A percentile compares a stretch with the other conserved stretches of the same genome.
Evolutionary conservation across 176 grass and related monocot species (phyloP).

Genomic region (Carex littledalei): DNA sequence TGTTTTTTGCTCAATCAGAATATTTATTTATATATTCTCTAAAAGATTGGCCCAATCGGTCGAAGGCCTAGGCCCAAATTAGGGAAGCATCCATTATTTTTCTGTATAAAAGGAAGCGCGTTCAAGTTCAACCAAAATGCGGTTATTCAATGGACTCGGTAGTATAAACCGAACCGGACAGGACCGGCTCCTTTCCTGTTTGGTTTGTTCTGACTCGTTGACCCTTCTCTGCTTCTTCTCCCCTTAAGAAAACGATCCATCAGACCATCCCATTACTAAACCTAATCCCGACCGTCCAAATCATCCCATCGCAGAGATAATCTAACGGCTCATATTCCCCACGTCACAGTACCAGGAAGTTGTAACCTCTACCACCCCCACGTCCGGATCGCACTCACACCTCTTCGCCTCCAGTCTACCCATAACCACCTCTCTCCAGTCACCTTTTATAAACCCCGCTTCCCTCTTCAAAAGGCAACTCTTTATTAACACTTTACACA

Average conservation of each 20-base stretch:
- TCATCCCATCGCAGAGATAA: neutral
- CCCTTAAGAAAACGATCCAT: neutral
- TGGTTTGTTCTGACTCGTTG: too few species aligned
- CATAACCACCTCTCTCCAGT: neutral
- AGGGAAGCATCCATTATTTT: neutral
- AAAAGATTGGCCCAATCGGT: neutral
- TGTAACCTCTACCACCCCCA: neutral
- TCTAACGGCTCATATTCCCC: neutral
- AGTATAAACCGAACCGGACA: too few species aligned
- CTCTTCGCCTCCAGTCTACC: neutral
- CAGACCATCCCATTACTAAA: neutral
- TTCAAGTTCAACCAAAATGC: neutral
- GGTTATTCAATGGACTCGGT: too few species aligned
- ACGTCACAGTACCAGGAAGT: neutral
- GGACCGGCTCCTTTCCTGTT: too few species aligned
- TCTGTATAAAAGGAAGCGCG: neutral
- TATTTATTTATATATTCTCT: neutral
- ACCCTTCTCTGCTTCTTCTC: too few species aligned
- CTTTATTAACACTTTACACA: constrained; percentile 7
- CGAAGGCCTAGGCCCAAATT: neutral
- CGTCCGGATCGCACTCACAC: neutral
- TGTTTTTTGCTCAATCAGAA: too few species aligned
- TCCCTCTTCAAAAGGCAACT: neutral
- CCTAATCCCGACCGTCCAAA: neutral
- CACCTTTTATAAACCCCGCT: constrained; percentile 28